Evolutionary conservation across 371 early-diverging fungal genomes (phyloP), one percentile per base, ranked within the genome.

Genomic region (Zychaea mexicana): DNA sequence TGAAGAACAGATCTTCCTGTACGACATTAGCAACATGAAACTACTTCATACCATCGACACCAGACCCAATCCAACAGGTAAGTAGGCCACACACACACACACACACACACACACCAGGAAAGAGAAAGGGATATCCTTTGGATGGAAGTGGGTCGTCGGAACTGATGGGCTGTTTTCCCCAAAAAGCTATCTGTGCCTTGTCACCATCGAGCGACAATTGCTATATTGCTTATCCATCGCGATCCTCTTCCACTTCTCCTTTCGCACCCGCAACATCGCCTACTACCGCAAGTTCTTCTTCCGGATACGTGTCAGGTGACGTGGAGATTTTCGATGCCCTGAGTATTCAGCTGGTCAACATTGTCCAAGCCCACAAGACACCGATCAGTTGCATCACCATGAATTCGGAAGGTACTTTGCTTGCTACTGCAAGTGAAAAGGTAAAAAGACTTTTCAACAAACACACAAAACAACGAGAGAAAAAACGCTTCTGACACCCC

Each of bases 361-460:
- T 96, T 61, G 90, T 97, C 24, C 92, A 92, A 66, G 98, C 98
- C 0, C 98, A 98, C 72, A 97, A 97, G 77, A 87, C 87, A 15
- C 89, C 95, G 1, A 78, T 97, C 19, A 86, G 91, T 46, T 89
- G 86, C 64, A 78, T 98, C 52, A 84, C 88, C 3, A 96, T 96
- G 77, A 95, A 91, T 76, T 84, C 86, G 24, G 93, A 96, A 33
- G 98, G 98, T 17, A 93, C 93, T 0, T 73, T 95, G 75, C 74
- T 98, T n/a, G 98, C 96, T 21, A 98, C 97, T 2, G 90, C 96
- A 7, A 92, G 93, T 72, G 97, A 97, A 67, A 97, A 96, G n/a
- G n/a, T n/a, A n/a, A n/a, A n/a, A n/a, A n/a, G 91, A 93, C 86
- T 90, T 92, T n/a, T 96, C 94, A 73, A 96, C 96, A 95, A 77